Conservation (phyloP, 495 filamentous ascomycete species). For the Penicillium malachiteum region DNA sequence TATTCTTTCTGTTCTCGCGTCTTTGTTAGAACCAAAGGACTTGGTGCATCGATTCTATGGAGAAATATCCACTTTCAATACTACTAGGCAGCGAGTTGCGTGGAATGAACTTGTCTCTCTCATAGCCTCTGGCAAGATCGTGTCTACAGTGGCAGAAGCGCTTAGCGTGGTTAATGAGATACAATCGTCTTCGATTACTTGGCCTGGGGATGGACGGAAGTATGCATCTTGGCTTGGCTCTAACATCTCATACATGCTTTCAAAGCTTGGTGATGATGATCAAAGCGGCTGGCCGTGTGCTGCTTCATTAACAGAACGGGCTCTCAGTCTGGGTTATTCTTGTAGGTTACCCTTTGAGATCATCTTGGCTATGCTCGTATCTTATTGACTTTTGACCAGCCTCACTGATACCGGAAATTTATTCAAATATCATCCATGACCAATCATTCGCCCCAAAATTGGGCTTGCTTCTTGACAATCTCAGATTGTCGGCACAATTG, state of each 20-base stretch:
- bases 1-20: conserved; percentile 47
- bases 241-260: conserved; percentile 58
- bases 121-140: conserved; percentile 67
- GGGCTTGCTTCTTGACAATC: conserved; percentile 40
- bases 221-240: conserved; percentile 76
- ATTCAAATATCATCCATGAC: conserved; percentile 43
- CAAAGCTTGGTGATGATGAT: conserved; percentile 33
- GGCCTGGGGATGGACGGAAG: conserved; percentile 63
- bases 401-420: conserved; percentile 50
- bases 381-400: conserved; percentile 41
- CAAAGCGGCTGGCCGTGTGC: conserved; percentile 52
- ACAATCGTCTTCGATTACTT: conserved; percentile 38
- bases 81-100: conserved; percentile 43
- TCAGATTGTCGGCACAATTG: conserved; percentile 58
- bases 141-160: conserved; percentile 76
- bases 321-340: conserved; percentile 69
- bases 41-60: conserved; percentile 55
- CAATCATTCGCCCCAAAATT: conserved; percentile 30
- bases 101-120: conserved; percentile 69
- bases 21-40: conserved; percentile 55
- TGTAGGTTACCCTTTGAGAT: conserved; percentile 47
- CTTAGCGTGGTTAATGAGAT: conserved; percentile 48
- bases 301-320: conserved; percentile 61
- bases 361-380: neutral
- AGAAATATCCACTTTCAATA: conserved; percentile 35